Percentiles rank a stretch among this genome's conserved stretches.
phyloP scores from a whole-genome alignment of 192 early-diverging fungal species.

The Chytriomyces sp. region DNA sequence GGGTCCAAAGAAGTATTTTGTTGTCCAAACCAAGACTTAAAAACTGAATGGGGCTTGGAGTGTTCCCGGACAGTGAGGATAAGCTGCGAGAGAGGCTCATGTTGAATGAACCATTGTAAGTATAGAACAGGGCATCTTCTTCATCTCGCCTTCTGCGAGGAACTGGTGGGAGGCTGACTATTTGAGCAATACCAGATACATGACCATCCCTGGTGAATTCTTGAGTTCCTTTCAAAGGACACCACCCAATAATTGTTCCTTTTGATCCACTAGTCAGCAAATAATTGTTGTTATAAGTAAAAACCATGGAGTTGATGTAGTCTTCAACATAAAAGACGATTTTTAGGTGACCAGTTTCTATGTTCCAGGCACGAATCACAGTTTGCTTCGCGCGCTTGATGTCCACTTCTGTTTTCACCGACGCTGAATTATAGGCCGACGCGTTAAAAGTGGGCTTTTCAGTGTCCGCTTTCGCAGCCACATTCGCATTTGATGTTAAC shows the following conservation, averaged over 20 bases:
- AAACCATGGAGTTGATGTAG: conserved; percentile 18
- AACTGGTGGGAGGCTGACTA: conserved; percentile 15
- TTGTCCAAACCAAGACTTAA: conserved; percentile 16
- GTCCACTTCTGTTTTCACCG: conserved; percentile 22
- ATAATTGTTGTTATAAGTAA: conserved; percentile 4
- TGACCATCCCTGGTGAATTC: conserved; percentile 28
- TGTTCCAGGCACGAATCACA: conserved; percentile 29
- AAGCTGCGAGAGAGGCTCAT: conserved; percentile 13
- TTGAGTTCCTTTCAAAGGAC: conserved; percentile 1
- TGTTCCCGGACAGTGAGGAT: conserved; percentile 8
- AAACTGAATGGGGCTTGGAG: conserved; percentile 11
- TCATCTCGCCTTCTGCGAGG: conserved; percentile 12
- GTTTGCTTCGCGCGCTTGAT: conserved; percentile 21
- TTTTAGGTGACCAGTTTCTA: conserved; percentile 28
- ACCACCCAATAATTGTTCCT: conserved; percentile 3
- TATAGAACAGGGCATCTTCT: conserved; percentile 15
- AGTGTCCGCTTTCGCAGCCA: not conserved
- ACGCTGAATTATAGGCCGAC: not conserved
- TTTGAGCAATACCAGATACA: not conserved
- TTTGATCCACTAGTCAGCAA: conserved; percentile 17
- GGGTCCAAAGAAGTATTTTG: conserved; percentile 22
- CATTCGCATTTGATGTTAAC: not conserved
- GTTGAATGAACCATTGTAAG: conserved; percentile 11
- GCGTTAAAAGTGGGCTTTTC: not conserved
- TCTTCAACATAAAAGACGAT: conserved; percentile 22